Percentiles rank a stretch among this genome's conserved stretches.
Evolutionary conservation across 2,329 filamentous ascomycete genomes (phyloP).

Genomic region (Akanthomyces uredinophilus): DNA sequence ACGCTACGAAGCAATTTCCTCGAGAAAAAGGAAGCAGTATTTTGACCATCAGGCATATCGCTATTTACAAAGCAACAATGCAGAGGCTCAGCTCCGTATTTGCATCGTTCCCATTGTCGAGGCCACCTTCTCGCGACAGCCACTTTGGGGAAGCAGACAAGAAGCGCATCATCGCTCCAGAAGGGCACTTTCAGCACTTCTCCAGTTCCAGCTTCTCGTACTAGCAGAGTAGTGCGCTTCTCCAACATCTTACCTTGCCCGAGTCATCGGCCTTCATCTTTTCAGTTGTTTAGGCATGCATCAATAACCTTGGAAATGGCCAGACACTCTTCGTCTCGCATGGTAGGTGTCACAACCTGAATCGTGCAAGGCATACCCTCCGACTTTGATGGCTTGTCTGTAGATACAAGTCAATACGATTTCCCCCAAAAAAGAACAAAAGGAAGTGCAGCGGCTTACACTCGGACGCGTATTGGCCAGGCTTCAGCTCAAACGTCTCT

Average conservation of each 20-base stretch:
- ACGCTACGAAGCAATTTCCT: no score
- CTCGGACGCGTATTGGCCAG: constrained; percentile 13
- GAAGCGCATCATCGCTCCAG: no score
- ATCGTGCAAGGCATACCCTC: constrained; percentile 42
- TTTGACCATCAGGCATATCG: no score
- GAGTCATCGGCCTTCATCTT: no score
- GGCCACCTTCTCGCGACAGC: no score
- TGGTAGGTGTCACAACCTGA: constrained; percentile 40
- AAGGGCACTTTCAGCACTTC: neutral
- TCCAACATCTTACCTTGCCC: neutral
- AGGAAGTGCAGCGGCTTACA: constrained; percentile 5
- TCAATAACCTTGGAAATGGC: constrained; percentile 18
- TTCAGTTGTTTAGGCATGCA: constrained; percentile 4
- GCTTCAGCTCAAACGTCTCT: constrained; percentile 12
- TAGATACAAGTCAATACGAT: neutral
- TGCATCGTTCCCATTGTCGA: no score
- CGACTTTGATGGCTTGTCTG: constrained; percentile 35
- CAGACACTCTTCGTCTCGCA: constrained; percentile 44
- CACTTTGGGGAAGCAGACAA: no score
- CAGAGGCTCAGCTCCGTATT: no score
- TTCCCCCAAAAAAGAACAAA: no score
- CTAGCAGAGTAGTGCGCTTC: neutral
- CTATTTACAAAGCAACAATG: no score
- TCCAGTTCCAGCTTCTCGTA: neutral
- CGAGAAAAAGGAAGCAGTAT: no score